These are phyloP conservation scores for Kwoniella sp. DNA, from an alignment of 768 basidiomycete genomes.

Conservation along the genomic window DNA sequence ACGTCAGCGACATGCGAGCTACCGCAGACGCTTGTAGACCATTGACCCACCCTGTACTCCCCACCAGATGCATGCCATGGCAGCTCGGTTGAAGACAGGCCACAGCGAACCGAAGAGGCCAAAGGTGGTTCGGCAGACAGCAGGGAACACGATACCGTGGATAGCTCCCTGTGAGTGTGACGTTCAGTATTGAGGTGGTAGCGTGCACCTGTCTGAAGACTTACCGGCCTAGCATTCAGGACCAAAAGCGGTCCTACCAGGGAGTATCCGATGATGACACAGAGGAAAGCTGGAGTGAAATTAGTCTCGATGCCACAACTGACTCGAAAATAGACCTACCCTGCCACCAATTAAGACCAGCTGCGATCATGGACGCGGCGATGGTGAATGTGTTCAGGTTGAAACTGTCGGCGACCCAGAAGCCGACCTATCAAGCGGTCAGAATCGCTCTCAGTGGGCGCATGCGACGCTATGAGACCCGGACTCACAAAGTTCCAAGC, in stretches of 20 bases:
- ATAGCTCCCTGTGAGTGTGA: slow-evolving; percentile 57
- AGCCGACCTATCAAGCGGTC: slow-evolving; percentile 37
- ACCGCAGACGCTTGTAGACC: no score
- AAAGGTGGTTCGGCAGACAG: slow-evolving; percentile 61
- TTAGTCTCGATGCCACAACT: no score
- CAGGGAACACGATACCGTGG: slow-evolving; percentile 61
- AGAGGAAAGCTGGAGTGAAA: slow-evolving; percentile 66
- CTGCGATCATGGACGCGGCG: slow-evolving; percentile 44
- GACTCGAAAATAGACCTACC: slow-evolving; percentile 1
- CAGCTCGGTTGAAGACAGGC: slow-evolving; percentile 60
- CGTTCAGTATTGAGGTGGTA: neutral
- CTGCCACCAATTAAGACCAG: slow-evolving; percentile 42
- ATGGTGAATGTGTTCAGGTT: slow-evolving; percentile 50
- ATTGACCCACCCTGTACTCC: no score
- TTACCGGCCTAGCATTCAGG: slow-evolving; percentile 63
- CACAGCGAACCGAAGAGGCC: slow-evolving; percentile 73
- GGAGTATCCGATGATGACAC: slow-evolving; percentile 55
- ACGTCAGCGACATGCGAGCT: no score
- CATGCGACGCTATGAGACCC: slow-evolving; percentile 49
- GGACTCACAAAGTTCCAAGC: slow-evolving; percentile 65
- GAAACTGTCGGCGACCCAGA: slow-evolving; percentile 74
- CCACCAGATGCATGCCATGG: slow-evolving; percentile 48
- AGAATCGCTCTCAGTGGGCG: neutral
- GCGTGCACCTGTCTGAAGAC: neutral
- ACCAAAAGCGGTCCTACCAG: slow-evolving; percentile 67